phyloP scores from a whole-genome alignment of 1,139 yeast genomes.

The Yamadazyma jaroonii region DNA sequence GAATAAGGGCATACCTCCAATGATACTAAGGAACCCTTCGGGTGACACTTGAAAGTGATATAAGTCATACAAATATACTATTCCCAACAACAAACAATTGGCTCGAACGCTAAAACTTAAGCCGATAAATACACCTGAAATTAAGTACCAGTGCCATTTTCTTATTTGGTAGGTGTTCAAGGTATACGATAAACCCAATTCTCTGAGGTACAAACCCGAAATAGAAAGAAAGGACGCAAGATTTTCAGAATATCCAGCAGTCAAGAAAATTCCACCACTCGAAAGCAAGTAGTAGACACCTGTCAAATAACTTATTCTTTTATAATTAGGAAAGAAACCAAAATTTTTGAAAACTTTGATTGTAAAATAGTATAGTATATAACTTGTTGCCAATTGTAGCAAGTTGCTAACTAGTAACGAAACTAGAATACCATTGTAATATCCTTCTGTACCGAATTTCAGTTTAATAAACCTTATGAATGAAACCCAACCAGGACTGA shows the following conservation, averaged over 20 bases:
- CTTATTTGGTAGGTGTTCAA: conserved; percentile 13
- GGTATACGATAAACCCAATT: conserved; percentile 27
- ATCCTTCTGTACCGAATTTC: conserved; percentile 19
- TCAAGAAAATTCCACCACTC: conserved; percentile 80
- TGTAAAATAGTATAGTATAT: conserved; percentile 54
- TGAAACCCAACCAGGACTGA: conserved; percentile 75
- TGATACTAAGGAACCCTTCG: conserved; percentile 16
- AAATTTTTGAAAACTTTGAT: conserved; percentile 23
- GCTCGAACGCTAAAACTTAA: conserved; percentile 65
- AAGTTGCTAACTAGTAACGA: conserved; percentile 50
- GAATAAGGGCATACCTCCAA: conserved; percentile 57
- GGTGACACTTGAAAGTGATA: conserved; percentile 18
- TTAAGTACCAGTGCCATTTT: conserved; percentile 28
- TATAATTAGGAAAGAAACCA: conserved; percentile 16
- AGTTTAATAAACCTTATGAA: conserved; percentile 29
- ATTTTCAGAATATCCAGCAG: conserved; percentile 78
- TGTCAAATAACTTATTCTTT: conserved; percentile 29
- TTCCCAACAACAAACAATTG: conserved; percentile 72
- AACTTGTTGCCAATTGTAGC: conserved; percentile 48
- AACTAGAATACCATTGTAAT: conserved; percentile 43
- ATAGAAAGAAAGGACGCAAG: conserved; percentile 64
- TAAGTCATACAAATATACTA: conserved; percentile 61
- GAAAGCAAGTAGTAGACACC: conserved; percentile 55
- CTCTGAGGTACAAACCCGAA: conserved; percentile 55
- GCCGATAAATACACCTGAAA: conserved; percentile 60